Percentiles rank a stretch among this genome's conserved stretches.
Evolutionary conservation across 2,329 filamentous ascomycete genomes (phyloP).

Genomic region (Chrysoporthe cubensis): DNA sequence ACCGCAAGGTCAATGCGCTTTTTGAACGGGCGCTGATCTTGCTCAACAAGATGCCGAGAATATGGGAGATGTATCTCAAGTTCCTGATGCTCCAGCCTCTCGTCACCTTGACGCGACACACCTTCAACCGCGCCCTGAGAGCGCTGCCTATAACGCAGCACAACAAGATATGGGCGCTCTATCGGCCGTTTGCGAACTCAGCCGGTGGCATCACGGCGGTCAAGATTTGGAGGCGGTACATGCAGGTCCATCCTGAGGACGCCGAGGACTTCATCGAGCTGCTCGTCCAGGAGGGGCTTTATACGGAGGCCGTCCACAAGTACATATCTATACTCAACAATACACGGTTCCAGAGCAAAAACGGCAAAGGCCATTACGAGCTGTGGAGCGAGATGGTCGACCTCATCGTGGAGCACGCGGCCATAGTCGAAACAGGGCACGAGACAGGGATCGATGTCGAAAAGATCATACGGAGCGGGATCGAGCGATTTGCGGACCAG

Average conservation of each 20-base stretch:
- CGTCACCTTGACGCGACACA: slow-evolving; percentile 81
- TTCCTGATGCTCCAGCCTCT: slow-evolving; percentile 93
- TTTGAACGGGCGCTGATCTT: slow-evolving; percentile 92
- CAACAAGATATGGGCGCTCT: slow-evolving; percentile 91
- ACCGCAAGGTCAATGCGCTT: slow-evolving; percentile 89
- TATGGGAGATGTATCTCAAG: slow-evolving; percentile 93
- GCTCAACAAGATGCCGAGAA: slow-evolving; percentile 97
- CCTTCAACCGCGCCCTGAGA: slow-evolving; percentile 89
- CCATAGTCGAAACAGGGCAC: slow-evolving; percentile 78
- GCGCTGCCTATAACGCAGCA: slow-evolving; percentile 94
- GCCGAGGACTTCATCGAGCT: slow-evolving; percentile 94
- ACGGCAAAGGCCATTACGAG: slow-evolving; percentile 93
- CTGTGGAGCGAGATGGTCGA: slow-evolving; percentile 99
- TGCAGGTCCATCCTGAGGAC: slow-evolving; percentile 96
- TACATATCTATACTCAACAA: slow-evolving; percentile 95
- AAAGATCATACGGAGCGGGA: slow-evolving; percentile 88
- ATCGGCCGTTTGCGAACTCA: slow-evolving; percentile 87
- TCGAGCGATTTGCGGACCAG: slow-evolving; percentile 89
- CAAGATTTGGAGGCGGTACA: slow-evolving; percentile 92
- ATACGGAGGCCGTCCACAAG: slow-evolving; percentile 86
- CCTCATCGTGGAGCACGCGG: slow-evolving; percentile 86
- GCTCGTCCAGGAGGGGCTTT: slow-evolving; percentile 77
- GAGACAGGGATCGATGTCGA: slow-evolving; percentile 89
- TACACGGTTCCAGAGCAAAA: slow-evolving; percentile 85
- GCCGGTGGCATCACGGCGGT: slow-evolving; percentile 89